Conservation (phyloP, 2,329 filamentous ascomycete species). For the Colletotrichum eleusines region DNA sequence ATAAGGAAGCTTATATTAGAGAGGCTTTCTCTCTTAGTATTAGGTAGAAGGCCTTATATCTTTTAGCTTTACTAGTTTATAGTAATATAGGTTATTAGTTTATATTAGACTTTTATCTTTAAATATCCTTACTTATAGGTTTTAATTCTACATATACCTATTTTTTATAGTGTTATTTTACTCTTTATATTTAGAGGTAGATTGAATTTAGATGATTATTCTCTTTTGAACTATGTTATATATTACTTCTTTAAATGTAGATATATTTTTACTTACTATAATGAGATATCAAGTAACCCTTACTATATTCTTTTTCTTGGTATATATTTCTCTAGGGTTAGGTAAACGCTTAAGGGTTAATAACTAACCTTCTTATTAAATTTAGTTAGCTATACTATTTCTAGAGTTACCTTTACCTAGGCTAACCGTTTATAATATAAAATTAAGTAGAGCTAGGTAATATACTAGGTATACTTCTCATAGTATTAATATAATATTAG, state of each 20-base stretch:
- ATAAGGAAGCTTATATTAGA: too few relatives aligned
- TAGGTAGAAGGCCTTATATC: not conserved
- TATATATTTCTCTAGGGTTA: not conserved
- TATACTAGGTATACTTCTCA: too few relatives aligned
- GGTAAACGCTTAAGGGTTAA: fast-evolving
- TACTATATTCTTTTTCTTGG: fast-evolving
- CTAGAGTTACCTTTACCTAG: too few relatives aligned
- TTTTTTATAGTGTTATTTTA: too few relatives aligned
- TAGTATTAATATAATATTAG: too few relatives aligned
- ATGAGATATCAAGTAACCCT: fast-evolving
- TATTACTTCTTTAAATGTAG: fast-evolving
- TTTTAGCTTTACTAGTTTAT: not conserved
- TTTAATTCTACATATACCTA: too few relatives aligned
- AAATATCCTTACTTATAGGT: too few relatives aligned
- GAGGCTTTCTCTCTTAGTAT: fast-evolving
- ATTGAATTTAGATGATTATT: not conserved
- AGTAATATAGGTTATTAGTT: too few relatives aligned
- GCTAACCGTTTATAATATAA: too few relatives aligned
- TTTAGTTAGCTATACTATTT: not conserved
- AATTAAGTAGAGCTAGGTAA: too few relatives aligned
- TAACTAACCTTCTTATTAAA: fast-evolving
- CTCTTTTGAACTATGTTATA: too few relatives aligned
- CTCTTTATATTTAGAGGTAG: not conserved
- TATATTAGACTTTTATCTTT: too few relatives aligned
- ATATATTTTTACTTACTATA: not conserved